Base-by-base conservation (phyloP, 176 grass and related monocot genomes). In the Cymbopogon citratus region DNA sequence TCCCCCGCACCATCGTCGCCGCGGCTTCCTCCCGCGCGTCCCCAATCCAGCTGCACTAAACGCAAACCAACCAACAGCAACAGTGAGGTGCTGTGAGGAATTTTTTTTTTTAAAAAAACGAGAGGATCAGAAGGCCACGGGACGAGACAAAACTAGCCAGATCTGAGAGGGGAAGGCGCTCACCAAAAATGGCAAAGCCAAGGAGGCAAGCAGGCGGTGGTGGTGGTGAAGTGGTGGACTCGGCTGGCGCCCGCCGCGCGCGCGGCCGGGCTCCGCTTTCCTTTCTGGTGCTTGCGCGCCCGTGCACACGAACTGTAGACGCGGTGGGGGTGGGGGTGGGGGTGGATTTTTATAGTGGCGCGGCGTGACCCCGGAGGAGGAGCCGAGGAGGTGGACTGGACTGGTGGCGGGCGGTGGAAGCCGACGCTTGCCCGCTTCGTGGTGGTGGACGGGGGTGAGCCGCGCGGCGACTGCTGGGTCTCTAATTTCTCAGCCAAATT, bases 1-100 rank as follows among this genome's bases (percentile, higher is more conserved):
- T 90, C 79, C 83, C 79, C 46, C 88, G 66, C 83, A 86, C 88
- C 88, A 90, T 90, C 73, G n/a, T 66, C 24, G 41, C 11, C 44
- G 19, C 35, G 3, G 38, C 14, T 12, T 7, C 10, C 71, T 13
- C 6, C 36, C 36, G 5, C 0, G 5, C 6, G 5, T 6, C 38
- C 54, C 68, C 1, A 25, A 51, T 51, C 19, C n/a, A 59, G 54
- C 23, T 10, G 13, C 19, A 8, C 52, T 25, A 62, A 9, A 21
- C 54, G 26, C 16, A 3, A 38, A 46, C 82, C 38, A 59, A 15
- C 26, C 19, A 35, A 8, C 64, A 75, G 2, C 19, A 59, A 31
- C 35, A 34, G 8, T 12, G 7, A n/a, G 36, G 61, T 9, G 16
- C 69, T 43, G 0, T n/a, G 4, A 67, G 0, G 15, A n/a, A 63